Conservation (phyloP, 805 yeast species). For the Myxozyma mucilagina region DNA sequence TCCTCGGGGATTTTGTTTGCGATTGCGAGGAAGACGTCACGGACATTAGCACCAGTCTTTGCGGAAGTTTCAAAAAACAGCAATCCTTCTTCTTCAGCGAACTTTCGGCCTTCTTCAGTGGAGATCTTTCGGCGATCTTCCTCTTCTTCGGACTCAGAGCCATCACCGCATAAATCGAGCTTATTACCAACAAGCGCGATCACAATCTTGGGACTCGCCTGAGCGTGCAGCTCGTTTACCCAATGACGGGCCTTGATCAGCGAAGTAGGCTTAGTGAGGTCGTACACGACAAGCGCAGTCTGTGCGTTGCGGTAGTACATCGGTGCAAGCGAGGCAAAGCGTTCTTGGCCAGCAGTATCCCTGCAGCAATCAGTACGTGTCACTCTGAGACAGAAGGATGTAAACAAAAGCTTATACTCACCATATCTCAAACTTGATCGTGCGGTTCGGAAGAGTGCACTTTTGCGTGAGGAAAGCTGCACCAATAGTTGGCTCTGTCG, state of each 20-base stretch:
- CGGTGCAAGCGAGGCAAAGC: constrained; percentile 94
- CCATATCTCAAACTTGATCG: constrained; percentile 92
- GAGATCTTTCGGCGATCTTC: constrained; percentile 64
- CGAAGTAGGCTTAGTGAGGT: constrained; percentile 92
- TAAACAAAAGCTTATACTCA: constrained; percentile 22
- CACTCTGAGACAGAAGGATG: neutral
- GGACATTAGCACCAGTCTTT: constrained; percentile 83
- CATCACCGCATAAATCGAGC: constrained; percentile 57
- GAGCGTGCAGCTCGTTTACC: constrained; percentile 95
- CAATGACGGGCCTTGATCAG: constrained; percentile 96
- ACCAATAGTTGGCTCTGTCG: constrained; percentile 89
- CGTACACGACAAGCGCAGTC: constrained; percentile 94
- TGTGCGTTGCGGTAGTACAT: constrained; percentile 98
- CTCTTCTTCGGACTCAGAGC: constrained; percentile 39
- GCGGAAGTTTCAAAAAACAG: constrained; percentile 94
- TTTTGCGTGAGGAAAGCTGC: constrained; percentile 96
- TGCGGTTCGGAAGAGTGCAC: constrained; percentile 80
- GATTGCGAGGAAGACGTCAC: constrained; percentile 85
- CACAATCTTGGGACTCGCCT: constrained; percentile 86
- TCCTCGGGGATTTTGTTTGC: constrained; percentile 81
- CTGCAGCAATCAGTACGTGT: constrained; percentile 28
- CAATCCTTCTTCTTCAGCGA: constrained; percentile 89
- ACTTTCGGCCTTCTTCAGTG: constrained; percentile 77
- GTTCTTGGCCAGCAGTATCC: constrained; percentile 97
- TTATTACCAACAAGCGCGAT: constrained; percentile 95